phyloP scores from a whole-genome alignment of 2,329 filamentous ascomycete genomes.

The Herpotrichia juniperi region DNA sequence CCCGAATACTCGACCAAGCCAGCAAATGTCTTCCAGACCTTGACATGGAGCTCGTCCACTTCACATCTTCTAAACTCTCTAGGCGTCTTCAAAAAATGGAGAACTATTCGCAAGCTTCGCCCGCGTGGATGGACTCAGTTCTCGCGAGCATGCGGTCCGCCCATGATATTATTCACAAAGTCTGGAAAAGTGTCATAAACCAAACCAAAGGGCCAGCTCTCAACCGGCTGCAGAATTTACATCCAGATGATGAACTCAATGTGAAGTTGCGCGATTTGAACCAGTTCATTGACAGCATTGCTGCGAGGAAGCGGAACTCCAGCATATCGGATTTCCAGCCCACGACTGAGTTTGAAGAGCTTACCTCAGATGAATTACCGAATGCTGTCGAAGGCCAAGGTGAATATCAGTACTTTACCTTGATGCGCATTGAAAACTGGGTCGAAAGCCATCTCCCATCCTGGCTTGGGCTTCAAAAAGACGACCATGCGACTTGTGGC shows the following conservation, averaged over 20 bases:
- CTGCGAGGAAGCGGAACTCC: slow-evolving; percentile 4
- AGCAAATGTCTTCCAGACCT: slow-evolving; percentile 4
- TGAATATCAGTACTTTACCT: slow-evolving; percentile 24
- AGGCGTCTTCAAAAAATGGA: slow-evolving; percentile 31
- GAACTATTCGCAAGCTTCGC: slow-evolving; percentile 8
- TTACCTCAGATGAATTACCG: slow-evolving; percentile 14
- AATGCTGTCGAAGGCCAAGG: slow-evolving; percentile 2
- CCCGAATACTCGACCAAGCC: slow-evolving; percentile 39
- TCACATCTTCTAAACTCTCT: slow-evolving; percentile 25
- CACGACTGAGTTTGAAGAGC: slow-evolving; percentile 9
- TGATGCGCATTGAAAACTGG: slow-evolving; percentile 59
- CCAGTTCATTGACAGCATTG: slow-evolving; percentile 17
- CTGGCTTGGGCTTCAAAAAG: slow-evolving; percentile 47
- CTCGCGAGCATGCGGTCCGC: neutral
- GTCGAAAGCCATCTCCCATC: slow-evolving; percentile 45
- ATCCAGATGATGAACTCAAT: slow-evolving; percentile 22
- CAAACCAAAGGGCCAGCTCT: slow-evolving; percentile 5
- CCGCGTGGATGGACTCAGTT: slow-evolving; percentile 10
- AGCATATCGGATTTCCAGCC: slow-evolving; percentile 17
- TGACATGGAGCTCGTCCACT: slow-evolving; percentile 13
- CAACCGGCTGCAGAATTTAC: slow-evolving; percentile 11
- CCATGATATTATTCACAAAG: slow-evolving; percentile 14
- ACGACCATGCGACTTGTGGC: slow-evolving; percentile 29
- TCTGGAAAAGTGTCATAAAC: slow-evolving; percentile 13
- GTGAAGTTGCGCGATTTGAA: slow-evolving; percentile 22